These are phyloP conservation scores for Aspergillus fumigatiaffinis DNA, from an alignment of 2,329 filamentous ascomycete species.

Conservation along the genomic window DNA sequence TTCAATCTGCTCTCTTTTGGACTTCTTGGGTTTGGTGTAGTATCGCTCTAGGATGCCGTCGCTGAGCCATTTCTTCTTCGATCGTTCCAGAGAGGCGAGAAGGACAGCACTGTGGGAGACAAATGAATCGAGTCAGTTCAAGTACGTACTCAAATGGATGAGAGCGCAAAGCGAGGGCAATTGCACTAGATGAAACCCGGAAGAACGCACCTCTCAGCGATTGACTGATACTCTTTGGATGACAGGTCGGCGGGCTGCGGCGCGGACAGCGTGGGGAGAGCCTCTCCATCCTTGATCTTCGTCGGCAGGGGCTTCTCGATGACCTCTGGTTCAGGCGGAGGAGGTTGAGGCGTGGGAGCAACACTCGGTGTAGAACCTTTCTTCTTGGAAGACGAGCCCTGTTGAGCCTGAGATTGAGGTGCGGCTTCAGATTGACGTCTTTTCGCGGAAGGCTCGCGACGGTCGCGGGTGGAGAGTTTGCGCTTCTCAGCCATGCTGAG, in stretches of 20 bases:
- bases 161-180: not conserved
- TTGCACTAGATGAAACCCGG: not conserved
- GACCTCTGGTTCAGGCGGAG: constrained; percentile 26
- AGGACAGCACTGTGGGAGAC: constrained; percentile 50
- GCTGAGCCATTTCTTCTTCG: constrained; percentile 55
- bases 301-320: constrained; percentile 46
- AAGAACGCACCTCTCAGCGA: constrained; percentile 49
- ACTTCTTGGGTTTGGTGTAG: constrained; percentile 56
- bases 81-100: constrained; percentile 54
- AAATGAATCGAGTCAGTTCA: not conserved
- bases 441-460: constrained; percentile 43
- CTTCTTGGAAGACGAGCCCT: constrained; percentile 22
- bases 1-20: constrained; percentile 48
- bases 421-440: constrained; percentile 39
- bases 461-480: constrained; percentile 40
- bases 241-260: constrained; percentile 49
- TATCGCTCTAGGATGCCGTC: constrained; percentile 54
- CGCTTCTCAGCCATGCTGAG: constrained; percentile 41
- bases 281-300: constrained; percentile 50
- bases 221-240: constrained; percentile 54
- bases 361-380: constrained; percentile 31
- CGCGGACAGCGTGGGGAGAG: constrained; percentile 51
- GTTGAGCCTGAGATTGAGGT: constrained; percentile 27
- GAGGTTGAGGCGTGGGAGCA: constrained; percentile 21
- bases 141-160: not conserved